These are phyloP conservation scores for Reutealis trisperma DNA, from an alignment of 345 rosid species.

Conservation along the genomic window DNA sequence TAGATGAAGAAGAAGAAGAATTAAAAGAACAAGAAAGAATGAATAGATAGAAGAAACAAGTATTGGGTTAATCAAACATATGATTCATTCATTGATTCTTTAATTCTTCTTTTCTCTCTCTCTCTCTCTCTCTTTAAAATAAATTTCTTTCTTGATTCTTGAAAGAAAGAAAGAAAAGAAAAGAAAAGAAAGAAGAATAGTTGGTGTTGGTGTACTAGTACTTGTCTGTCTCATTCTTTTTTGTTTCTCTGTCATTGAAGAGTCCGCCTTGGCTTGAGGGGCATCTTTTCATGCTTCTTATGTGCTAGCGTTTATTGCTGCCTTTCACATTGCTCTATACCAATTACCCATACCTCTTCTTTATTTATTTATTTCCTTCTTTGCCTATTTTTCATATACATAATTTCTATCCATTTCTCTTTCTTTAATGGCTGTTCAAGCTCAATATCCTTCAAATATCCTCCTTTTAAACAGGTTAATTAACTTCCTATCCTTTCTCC, in stretches of 20 bases:
- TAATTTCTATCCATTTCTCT: neutral
- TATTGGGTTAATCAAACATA: neutral
- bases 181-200: neutral
- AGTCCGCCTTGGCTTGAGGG: constrained; percentile 44
- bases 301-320: constrained; percentile 30
- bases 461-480: constrained; percentile 70
- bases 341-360: neutral
- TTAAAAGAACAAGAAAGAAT: neutral
- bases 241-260: constrained; percentile 35
- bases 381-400: neutral
- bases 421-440: constrained; percentile 76
- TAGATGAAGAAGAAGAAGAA: neutral
- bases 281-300: constrained; percentile 50
- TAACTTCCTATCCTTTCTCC: neutral
- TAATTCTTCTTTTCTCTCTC: neutral
- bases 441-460: constrained; percentile 80
- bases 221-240: constrained; percentile 12
- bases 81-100: constrained; percentile 19
- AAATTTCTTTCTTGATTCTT: neutral
- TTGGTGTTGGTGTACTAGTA: neutral
- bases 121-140: neutral
- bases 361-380: neutral
- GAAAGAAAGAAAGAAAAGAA: neutral
- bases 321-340: constrained; percentile 26
- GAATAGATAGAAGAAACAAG: neutral